A percentile compares a stretch with the other conserved stretches of the same genome.
Conservation (phyloP, 31 red algal species). For the Endocladia muricata region DNA sequence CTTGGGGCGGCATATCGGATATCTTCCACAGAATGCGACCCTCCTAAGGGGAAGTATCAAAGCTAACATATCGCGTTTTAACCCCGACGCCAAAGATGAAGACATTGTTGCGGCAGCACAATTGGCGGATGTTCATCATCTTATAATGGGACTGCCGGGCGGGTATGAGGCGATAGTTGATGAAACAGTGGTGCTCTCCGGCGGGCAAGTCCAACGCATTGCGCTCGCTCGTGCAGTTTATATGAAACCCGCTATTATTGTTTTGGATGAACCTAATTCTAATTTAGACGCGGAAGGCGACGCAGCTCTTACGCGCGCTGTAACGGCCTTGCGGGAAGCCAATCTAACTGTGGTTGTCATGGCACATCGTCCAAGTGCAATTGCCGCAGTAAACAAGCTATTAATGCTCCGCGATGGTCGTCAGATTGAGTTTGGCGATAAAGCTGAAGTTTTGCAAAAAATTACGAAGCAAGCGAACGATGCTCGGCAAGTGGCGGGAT, state of each 20-base stretch:
- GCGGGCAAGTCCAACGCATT: constrained; percentile 13
- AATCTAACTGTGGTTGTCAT: neutral
- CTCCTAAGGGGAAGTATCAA: neutral
- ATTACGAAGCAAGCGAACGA: no score
- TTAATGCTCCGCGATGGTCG: neutral
- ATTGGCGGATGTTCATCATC: neutral
- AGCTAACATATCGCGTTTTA: constrained; percentile 14
- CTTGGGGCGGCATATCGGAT: neutral
- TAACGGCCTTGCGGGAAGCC: neutral
- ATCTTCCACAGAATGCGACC: neutral
- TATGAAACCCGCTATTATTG: neutral
- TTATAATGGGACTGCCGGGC: neutral
- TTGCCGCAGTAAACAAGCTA: neutral
- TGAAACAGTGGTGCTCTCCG: neutral
- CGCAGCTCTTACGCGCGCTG: neutral
- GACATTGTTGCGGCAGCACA: neutral
- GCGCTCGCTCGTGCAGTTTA: constrained; percentile 3
- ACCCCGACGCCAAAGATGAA: neutral
- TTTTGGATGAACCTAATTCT: constrained; percentile 23
- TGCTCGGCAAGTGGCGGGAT: no score
- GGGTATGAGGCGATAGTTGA: neutral
- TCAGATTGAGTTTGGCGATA: neutral
- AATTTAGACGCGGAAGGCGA: neutral
- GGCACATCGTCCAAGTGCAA: neutral
- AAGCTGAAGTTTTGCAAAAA: neutral